Base-by-base conservation (phyloP, 2,329 filamentous ascomycete species). In the Basipetospora sp. region DNA sequence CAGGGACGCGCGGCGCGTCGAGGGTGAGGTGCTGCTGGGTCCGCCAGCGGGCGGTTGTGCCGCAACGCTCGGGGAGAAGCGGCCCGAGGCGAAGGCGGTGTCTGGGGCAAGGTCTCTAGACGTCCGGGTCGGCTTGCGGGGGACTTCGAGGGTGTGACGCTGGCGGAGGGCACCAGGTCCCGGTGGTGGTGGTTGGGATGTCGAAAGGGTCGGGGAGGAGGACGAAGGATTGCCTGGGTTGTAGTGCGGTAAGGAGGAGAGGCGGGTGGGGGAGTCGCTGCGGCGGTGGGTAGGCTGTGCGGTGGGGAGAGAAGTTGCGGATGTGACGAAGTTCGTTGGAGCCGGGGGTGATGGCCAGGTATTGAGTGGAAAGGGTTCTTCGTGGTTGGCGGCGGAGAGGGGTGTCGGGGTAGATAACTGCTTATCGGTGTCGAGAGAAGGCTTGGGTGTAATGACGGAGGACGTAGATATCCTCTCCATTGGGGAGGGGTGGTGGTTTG, bases 91-190 rank as follows among this genome's bases (percentile, higher is more conserved):
- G 31, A 75, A 74, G 11, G 73, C 68, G 2, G 58, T 68, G 47
- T 87, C 80, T 47, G 87, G 80, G 44, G 70, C 62, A 20, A 77
- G 69, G 46, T 94, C 86, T 47, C 73, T 76, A n/a, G 83, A 85
- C 38, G 62, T 70, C 48, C 83, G 71, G n/a, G 76, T 67, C 15
- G 68, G 62, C 13, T 67, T 56, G 56, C 78, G 82, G 6, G 87
- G 86, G 0, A 94, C 84, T 56, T 94, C 85, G 18, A 94, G 67
- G 0, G 85, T 94, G 58, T 94, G 81, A 45, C 87, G 76, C 43
- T 94, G 84, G 55, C 80, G 80, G 34, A 88, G 62, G 39, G 72
- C 69, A 15, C 70, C 62, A 11, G 66, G 64, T 17, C 48, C 39
- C 27, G 44, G 31, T 3, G 39, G 10, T 6, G 14, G 13, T 51